These are phyloP conservation scores for Cetraspora pellucida DNA, from an alignment of 192 early-diverging fungal genomes.

Conservation along the genomic window DNA sequence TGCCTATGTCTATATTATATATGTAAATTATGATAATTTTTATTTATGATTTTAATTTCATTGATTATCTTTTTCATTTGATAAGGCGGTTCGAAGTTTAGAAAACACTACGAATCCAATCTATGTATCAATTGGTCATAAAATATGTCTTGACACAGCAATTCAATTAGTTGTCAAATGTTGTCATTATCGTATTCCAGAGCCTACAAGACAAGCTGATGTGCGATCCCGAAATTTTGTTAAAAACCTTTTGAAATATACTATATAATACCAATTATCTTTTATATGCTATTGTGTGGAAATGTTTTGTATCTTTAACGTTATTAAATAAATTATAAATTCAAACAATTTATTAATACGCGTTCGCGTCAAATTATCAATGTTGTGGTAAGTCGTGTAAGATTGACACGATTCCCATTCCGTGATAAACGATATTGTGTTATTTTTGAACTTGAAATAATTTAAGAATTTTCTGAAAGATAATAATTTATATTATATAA, in stretches of 20 bases:
- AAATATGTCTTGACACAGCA: slow-evolving; percentile 69
- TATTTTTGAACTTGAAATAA: no score
- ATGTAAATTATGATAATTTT: not conserved
- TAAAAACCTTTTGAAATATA: slow-evolving; percentile 21
- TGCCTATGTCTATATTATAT: not conserved
- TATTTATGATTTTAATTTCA: slow-evolving; percentile 1
- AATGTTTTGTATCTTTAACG: no score
- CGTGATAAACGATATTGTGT: no score
- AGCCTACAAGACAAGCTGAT: slow-evolving; percentile 92
- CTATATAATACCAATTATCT: no score
- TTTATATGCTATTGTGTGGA: no score
- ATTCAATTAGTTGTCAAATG: slow-evolving; percentile 66
- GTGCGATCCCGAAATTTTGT: slow-evolving; percentile 59
- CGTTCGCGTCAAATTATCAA: no score
- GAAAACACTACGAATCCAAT: slow-evolving; percentile 71
- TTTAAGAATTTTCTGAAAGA: no score
- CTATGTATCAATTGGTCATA: slow-evolving; percentile 87
- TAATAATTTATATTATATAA: no score
- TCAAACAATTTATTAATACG: no score
- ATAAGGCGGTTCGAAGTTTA: slow-evolving; percentile 50
- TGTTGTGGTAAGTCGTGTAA: no score
- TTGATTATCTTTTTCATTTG: not conserved
- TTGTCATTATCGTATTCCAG: slow-evolving; percentile 74
- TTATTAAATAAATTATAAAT: no score
- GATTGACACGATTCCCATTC: no score